A percentile compares a stretch with the other conserved stretches of the same genome.
phyloP scores from a whole-genome alignment of 805 yeast species.

The Saccharomycopsis sp. region DNA sequence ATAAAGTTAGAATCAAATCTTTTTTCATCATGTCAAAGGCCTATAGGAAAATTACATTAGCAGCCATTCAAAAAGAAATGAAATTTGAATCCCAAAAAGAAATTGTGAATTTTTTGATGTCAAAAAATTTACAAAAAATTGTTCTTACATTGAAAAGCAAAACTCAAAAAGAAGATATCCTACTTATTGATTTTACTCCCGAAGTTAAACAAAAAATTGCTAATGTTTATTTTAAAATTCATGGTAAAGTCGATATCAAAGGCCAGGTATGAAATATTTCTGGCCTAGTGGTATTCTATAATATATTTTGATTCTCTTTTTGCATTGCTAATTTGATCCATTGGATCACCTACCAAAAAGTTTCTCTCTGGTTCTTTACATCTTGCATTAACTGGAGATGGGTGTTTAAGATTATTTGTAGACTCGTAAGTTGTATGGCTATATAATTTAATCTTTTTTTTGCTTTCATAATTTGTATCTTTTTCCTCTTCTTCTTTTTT shows the following conservation, averaged over 20 bases:
- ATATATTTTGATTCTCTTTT: too few species aligned
- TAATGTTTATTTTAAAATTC: conserved; percentile 28
- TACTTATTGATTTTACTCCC: too few species aligned
- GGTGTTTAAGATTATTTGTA: too few species aligned
- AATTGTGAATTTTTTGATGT: not conserved
- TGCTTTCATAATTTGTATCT: too few species aligned
- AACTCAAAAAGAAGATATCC: conserved; percentile 22
- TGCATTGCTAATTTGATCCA: too few species aligned
- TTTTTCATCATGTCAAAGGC: conserved; percentile 45
- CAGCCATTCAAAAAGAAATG: not conserved
- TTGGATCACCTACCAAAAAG: too few species aligned
- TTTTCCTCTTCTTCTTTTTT: not conserved
- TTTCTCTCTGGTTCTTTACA: too few species aligned
- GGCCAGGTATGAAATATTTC: conserved; percentile 73
- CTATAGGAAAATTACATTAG: conserved; percentile 30
- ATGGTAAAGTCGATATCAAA: conserved; percentile 71
- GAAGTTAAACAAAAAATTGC: not conserved
- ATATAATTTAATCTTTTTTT: too few species aligned
- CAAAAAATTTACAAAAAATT: not conserved
- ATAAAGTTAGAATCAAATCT: conserved; percentile 47
- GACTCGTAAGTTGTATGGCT: too few species aligned
- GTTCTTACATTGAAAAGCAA: too few species aligned
- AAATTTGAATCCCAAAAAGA: not conserved
- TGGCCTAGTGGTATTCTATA: too few species aligned
- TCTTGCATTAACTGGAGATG: too few species aligned